Conservation (phyloP, 495 filamentous ascomycete species). For the Penicillium flavigenum region DNA sequence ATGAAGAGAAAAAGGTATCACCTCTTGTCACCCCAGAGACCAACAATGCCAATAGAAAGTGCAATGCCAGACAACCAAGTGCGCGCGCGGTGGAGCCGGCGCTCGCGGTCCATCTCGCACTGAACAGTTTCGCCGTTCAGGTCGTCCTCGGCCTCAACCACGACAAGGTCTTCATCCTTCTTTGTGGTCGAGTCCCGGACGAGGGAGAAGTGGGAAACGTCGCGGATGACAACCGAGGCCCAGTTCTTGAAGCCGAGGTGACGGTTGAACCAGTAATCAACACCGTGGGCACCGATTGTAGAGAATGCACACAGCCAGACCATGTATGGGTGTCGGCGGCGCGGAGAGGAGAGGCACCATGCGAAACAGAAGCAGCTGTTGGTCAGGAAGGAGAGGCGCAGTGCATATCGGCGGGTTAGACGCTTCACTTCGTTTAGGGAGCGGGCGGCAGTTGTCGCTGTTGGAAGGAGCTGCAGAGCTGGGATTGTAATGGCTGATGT, state of each 20-base stretch:
- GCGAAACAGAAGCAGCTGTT: slow-evolving; percentile 66
- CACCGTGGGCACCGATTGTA: slow-evolving; percentile 52
- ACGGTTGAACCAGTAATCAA: slow-evolving; percentile 55
- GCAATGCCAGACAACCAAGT: slow-evolving; percentile 61
- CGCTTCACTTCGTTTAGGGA: slow-evolving; percentile 63
- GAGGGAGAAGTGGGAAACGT: slow-evolving; percentile 24
- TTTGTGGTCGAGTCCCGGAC: slow-evolving; percentile 42
- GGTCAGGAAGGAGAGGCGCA: slow-evolving; percentile 61
- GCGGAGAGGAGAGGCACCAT: slow-evolving; percentile 66
- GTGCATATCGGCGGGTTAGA: slow-evolving; percentile 56
- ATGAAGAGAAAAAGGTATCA: slow-evolving; percentile 6
- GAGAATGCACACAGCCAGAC: slow-evolving; percentile 69
- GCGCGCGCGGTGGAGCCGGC: slow-evolving; percentile 59
- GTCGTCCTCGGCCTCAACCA: slow-evolving; percentile 54
- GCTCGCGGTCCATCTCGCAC: slow-evolving; percentile 64
- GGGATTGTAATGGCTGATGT: slow-evolving; percentile 71
- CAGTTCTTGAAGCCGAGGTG: slow-evolving; percentile 34
- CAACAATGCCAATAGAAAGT: slow-evolving; percentile 74
- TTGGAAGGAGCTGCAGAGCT: slow-evolving; percentile 72
- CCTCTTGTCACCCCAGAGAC: slow-evolving; percentile 82
- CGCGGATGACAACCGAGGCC: slow-evolving; percentile 27
- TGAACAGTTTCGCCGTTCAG: slow-evolving; percentile 83
- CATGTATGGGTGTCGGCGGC: slow-evolving; percentile 78
- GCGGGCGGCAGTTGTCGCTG: slow-evolving; percentile 61
- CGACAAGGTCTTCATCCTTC: slow-evolving; percentile 65